A percentile compares a stretch with the other conserved stretches of the same genome.
phyloP scores from a whole-genome alignment of 164 flowering plant genomes.

The Sextonia rubra region DNA sequence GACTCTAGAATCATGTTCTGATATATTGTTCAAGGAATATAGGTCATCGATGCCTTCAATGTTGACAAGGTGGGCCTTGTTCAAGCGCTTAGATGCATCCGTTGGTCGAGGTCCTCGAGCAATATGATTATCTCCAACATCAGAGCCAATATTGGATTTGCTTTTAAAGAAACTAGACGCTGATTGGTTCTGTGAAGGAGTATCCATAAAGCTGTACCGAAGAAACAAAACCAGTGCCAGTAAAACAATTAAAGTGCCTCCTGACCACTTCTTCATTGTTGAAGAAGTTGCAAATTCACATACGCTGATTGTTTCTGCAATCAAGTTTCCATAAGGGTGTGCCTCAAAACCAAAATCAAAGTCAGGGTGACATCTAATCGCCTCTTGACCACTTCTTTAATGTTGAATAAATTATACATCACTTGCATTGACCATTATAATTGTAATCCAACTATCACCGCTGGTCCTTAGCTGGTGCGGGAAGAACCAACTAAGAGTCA shows the following conservation, averaged over 20 bases:
- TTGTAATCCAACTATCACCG: neutral
- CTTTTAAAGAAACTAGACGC: conserved; percentile 45
- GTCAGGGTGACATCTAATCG: conserved; percentile 40
- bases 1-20: conserved; percentile 37
- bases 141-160: conserved; percentile 26
- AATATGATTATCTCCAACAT: conserved; percentile 1
- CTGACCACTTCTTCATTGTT: conserved; percentile 76
- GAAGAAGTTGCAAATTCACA: neutral
- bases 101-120: conserved; percentile 11
- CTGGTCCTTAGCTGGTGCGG: neutral
- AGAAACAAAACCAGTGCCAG: conserved; percentile 51
- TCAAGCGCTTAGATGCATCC: conserved; percentile 6
- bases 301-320: conserved; percentile 40
- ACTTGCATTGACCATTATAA: neutral
- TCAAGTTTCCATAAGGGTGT: conserved; percentile 32
- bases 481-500: neutral
- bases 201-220: conserved; percentile 42
- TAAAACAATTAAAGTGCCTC: conserved; percentile 48
- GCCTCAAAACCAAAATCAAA: conserved; percentile 48
- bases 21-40: conserved; percentile 28
- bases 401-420: conserved; percentile 1
- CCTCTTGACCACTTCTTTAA: conserved; percentile 91
- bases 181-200: conserved; percentile 40
- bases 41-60: conserved; percentile 53
- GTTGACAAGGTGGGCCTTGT: conserved; percentile 34